Conservation (phyloP, 2,329 filamentous ascomycete species). For the Lecanicillium sp. region DNA sequence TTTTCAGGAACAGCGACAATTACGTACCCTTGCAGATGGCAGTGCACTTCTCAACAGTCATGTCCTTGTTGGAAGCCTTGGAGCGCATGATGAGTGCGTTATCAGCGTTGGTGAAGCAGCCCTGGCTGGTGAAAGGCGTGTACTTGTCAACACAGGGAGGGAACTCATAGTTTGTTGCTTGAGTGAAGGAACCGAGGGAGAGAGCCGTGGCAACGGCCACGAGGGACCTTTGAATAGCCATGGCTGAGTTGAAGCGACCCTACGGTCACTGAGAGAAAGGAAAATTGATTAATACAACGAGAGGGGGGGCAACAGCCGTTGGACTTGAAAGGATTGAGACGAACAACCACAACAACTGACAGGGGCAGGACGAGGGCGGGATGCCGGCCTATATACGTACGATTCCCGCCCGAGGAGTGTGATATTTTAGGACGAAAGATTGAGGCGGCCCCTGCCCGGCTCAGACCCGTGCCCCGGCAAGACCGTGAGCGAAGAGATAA, state of each 20-base stretch:
- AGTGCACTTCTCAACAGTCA: constrained; percentile 41
- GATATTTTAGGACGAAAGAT: too few relatives aligned
- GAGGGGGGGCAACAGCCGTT: background rate
- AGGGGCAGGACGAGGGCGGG: background rate
- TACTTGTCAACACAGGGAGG: constrained; percentile 37
- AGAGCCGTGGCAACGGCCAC: constrained; percentile 28
- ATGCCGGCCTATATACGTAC: background rate
- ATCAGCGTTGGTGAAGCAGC: constrained; percentile 36
- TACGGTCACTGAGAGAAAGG: constrained; percentile 10
- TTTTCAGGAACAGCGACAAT: background rate
- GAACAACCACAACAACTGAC: background rate
- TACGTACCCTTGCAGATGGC: constrained; percentile 38
- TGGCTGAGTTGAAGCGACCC: constrained; percentile 11
- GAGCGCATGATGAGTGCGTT: constrained; percentile 35
- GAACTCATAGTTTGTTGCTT: constrained; percentile 35
- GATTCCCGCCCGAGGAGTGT: too few relatives aligned
- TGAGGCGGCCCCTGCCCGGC: too few relatives aligned
- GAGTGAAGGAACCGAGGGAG: constrained; percentile 26
- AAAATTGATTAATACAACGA: constrained; percentile 3
- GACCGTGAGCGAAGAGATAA: too few relatives aligned
- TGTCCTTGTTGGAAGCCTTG: constrained; percentile 25
- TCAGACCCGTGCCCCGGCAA: too few relatives aligned
- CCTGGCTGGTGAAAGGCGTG: constrained; percentile 39
- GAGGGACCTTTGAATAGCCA: constrained; percentile 24
- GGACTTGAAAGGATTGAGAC: too few relatives aligned